phyloP scores from a whole-genome alignment of 2,329 filamentous ascomycete genomes.

The Colletotrichum zoysiae region DNA sequence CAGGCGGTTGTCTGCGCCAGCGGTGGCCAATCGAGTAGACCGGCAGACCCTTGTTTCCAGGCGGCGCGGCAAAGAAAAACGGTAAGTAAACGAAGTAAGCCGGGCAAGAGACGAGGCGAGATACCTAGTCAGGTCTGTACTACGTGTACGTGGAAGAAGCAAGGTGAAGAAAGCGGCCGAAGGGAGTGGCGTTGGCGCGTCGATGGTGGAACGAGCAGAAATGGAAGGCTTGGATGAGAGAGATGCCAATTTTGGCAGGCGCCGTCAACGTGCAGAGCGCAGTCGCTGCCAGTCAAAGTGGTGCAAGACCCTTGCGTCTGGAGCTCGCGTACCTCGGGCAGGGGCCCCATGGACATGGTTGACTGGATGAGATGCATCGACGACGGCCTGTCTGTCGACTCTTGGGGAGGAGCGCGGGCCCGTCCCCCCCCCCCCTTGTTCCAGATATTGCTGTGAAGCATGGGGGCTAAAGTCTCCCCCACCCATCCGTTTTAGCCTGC shows the following conservation, averaged over 20 bases:
- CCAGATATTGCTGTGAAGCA: slow-evolving; percentile 40
- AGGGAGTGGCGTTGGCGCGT: slow-evolving; percentile 32
- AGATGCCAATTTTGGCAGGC: slow-evolving; percentile 39
- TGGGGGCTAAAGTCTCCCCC: slow-evolving; percentile 26
- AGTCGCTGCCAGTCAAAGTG: slow-evolving; percentile 30
- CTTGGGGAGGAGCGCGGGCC: slow-evolving; percentile 5
- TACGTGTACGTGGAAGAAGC: slow-evolving; percentile 6
- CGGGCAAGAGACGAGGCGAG: slow-evolving; percentile 11
- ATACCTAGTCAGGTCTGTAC: no score
- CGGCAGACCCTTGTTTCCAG: slow-evolving; percentile 20
- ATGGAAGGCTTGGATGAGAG: slow-evolving; percentile 9
- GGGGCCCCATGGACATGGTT: slow-evolving; percentile 37
- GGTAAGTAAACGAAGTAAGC: slow-evolving; percentile 18
- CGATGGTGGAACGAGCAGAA: slow-evolving; percentile 18
- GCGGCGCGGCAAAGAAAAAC: slow-evolving; percentile 31
- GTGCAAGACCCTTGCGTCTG: slow-evolving; percentile 37
- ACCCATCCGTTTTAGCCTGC: slow-evolving; percentile 25
- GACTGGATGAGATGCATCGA: slow-evolving; percentile 44
- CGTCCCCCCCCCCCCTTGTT: slow-evolving; percentile 36
- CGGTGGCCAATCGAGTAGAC: slow-evolving; percentile 33
- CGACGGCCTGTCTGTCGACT: background rate
- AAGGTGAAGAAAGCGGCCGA: slow-evolving; percentile 9
- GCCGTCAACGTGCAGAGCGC: slow-evolving; percentile 34
- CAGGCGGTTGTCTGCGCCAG: slow-evolving; percentile 36
- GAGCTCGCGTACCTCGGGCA: slow-evolving; percentile 34